Base-by-base conservation (phyloP, 2,329 filamentous ascomycete species). In the Hypomyces perniciosus region DNA sequence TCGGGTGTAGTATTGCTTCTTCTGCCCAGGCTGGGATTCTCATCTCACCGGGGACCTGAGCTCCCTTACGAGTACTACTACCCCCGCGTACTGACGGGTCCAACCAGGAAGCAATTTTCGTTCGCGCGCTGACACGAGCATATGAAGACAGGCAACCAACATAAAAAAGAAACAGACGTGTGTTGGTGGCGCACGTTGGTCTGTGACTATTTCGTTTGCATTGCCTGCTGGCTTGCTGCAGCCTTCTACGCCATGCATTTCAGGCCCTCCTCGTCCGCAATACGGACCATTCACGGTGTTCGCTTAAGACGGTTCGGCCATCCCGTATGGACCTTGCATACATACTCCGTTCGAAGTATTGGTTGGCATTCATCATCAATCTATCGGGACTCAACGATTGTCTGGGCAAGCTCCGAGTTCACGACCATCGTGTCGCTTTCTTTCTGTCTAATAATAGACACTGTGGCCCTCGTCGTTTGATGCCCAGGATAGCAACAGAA, bases 181-280 rank as follows among this genome's bases (percentile, higher is more conserved):
- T 46, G 44, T 44, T 44, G 44, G 44, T 46, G 44, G 44, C 44
- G 44, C n/a, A 38, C 20, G 44, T 28, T 38, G 44, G 44, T 38
- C 44, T 20, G 44, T 46, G 9, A 37, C 31, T 44, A 27, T 33
- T 12, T 33, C 20, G 29, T 30, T 44, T 44, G 42, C 8, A 33
- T 12, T 44, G 7, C 27, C 6, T 30, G 27, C 31, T 28, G 42
- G 26, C 28, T 12, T 31, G 29, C 28, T 20, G 27, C 42, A 28
- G 28, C 42, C 12, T 12, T 31, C 12, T 33, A 8, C 27, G 29
- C 42, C 42, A 44, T 30, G 29, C 42, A 33, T 35, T 8, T 35
- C 12, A 12, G 20, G 20, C 3, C 20, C 20, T 20, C 20, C 20
- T 20, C 3, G 20, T 20, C 20, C 20, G 20, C 20, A 20, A 20